A percentile compares a stretch with the other conserved stretches of the same genome.
These are phyloP conservation scores for Camellia lanceoleosa DNA, from an alignment of 148 eudicot species.

Conservation along the genomic window DNA sequence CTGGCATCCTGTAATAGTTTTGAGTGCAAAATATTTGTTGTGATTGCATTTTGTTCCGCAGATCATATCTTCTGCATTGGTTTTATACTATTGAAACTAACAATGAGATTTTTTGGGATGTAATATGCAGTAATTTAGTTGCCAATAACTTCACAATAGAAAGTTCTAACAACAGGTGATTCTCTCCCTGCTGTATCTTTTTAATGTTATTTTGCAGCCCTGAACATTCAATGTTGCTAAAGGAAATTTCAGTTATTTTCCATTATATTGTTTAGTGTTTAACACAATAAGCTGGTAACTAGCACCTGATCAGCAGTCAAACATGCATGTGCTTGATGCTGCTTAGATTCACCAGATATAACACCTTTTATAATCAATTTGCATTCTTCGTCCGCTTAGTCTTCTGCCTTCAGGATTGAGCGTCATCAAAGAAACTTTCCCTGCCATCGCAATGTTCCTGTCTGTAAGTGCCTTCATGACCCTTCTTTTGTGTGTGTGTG, in stretches of 20 bases:
- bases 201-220: neutral
- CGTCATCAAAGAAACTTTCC: slow-evolving; percentile 43
- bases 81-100: slow-evolving; percentile 10
- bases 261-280: neutral
- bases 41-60: neutral
- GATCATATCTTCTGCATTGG: neutral
- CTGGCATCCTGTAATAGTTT: neutral
- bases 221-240: neutral
- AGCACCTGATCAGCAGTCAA: neutral
- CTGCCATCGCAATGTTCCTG: slow-evolving; percentile 33
- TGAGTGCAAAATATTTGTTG: neutral
- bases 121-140: slow-evolving; percentile 68
- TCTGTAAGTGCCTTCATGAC: slow-evolving; percentile 28
- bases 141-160: slow-evolving; percentile 65
- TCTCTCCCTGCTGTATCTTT: neutral
- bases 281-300: neutral
- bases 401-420: slow-evolving; percentile 30
- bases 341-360: neutral
- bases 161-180: slow-evolving; percentile 58
- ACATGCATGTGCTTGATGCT: neutral
- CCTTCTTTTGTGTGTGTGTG: neutral
- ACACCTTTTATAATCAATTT: neutral
- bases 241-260: neutral
- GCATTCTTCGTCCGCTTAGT: slow-evolving; percentile 6
- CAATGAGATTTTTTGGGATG: neutral